Evolutionary conservation across 305 asterid species (phyloP).

Genomic region (Fraxinus angustifolia): DNA sequence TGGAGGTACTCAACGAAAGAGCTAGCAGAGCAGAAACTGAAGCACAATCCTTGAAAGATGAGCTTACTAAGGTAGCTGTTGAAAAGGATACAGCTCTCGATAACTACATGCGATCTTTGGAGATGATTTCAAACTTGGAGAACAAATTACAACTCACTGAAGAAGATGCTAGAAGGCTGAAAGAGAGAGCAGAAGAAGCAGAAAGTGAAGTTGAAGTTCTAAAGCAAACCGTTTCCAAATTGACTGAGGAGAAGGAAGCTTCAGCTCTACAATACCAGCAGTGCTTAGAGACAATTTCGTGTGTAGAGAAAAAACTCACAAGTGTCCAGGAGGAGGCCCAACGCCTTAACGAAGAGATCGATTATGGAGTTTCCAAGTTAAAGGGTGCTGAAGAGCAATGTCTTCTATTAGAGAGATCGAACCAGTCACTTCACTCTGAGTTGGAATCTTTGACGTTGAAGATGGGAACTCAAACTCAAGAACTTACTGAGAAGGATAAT

Average conservation of each 20-base stretch:
- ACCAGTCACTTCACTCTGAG: conserved; percentile 73
- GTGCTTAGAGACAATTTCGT: conserved; percentile 65
- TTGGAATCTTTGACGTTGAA: conserved; percentile 69
- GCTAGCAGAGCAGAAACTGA: conserved; percentile 54
- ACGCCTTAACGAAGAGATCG: conserved; percentile 63
- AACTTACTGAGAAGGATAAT: conserved; percentile 86
- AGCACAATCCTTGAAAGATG: conserved; percentile 49
- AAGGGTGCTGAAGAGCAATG: conserved; percentile 80
- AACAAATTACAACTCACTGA: conserved; percentile 57
- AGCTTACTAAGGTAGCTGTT: conserved; percentile 43
- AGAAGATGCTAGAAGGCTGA: conserved; percentile 54
- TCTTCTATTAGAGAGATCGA: conserved; percentile 59
- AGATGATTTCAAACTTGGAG: conserved; percentile 68
- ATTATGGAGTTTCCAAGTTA: conserved; percentile 55
- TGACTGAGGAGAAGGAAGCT: conserved; percentile 69
- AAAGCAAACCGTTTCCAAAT: conserved; percentile 49
- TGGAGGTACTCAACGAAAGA: conserved; percentile 45
- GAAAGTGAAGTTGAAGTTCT: conserved; percentile 72
- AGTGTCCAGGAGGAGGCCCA: conserved; percentile 61
- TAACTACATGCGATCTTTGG: conserved; percentile 66
- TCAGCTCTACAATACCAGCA: conserved; percentile 54
- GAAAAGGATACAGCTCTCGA: conserved; percentile 78
- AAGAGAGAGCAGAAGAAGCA: conserved; percentile 74
- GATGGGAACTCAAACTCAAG: conserved; percentile 72
- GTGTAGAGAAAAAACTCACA: conserved; percentile 55